Base-by-base conservation (phyloP, 768 basidiomycete species). In the Pisolithus microcarpus region DNA sequence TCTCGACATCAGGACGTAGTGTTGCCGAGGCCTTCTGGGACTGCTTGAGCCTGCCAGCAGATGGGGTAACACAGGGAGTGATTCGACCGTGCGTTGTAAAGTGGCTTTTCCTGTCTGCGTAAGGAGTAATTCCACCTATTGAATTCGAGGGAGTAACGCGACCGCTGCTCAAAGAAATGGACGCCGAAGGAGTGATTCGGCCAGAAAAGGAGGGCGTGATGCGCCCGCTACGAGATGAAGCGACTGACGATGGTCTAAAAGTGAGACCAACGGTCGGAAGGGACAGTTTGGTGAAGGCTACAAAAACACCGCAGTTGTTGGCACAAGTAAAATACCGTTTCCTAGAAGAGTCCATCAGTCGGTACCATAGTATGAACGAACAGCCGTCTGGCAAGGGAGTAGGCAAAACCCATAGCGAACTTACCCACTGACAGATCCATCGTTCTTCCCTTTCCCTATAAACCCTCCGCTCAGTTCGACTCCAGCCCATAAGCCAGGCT, bases 391-490 rank as follows among this genome's bases (percentile, higher is more conserved):
- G 26, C 31, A 43, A 23, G 30, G 18, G 26, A 38, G 45, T 21
- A 38, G 23, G 10, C 18, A 34, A 23, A 5, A 31, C 30, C n/a
- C 8, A 15, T n/a, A 40, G 43, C 26, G 9, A 19, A 76, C 91
- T 73, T 63, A 96, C 94, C 90, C 91, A 55, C 74, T 77, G 5
- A 95, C 93, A 42, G 81, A 79, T 31, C 95, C 95, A 59, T 97
- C 81, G 60, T 99, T 99, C 72, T 98, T 99, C 1, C 95, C 95
- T 65, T 87, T 89, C 18, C 95, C 93, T 16, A 77, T 67, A 63
- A 92, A 95, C 6, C 89, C 88, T 34, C 84, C 85, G 58, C 80
- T 73, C 19, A 99, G 75, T 68, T 97, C 91, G 19, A 99, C 90
- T 13, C 95, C 95, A 15, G 90, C 95, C 89, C 91, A 99, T 6